These are phyloP conservation scores for Suillus spraguei DNA, from an alignment of 768 basidiomycete species.

Conservation along the genomic window DNA sequence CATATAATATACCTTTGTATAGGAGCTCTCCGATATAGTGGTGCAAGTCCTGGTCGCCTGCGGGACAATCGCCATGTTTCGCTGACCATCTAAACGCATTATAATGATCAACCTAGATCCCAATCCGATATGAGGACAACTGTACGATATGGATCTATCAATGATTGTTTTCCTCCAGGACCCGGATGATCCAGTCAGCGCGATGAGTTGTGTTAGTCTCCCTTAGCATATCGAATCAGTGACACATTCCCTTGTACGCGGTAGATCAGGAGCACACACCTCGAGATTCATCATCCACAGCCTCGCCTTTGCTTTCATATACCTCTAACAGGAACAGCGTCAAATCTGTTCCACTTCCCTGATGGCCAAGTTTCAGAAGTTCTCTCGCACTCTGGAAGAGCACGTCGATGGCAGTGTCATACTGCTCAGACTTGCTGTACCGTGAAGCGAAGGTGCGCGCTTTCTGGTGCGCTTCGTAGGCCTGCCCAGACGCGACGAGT, in stretches of 20 bases:
- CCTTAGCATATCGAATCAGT: conserved; percentile 45
- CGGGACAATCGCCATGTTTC: conserved; percentile 74
- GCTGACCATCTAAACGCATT: conserved; percentile 74
- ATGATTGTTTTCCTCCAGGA: conserved; percentile 91
- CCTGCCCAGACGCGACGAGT: conserved; percentile 67
- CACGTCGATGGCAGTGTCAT: conserved; percentile 88
- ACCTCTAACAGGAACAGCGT: conserved; percentile 79
- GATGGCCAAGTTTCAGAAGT: conserved; percentile 84
- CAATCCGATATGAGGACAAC: conserved; percentile 19
- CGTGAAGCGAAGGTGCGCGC: conserved; percentile 93
- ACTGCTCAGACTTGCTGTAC: conserved; percentile 78
- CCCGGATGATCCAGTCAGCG: conserved; percentile 76
- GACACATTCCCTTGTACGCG: conserved; percentile 16
- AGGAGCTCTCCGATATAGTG: conserved; percentile 90
- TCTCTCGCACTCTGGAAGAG: conserved; percentile 90
- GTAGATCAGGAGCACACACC: conserved; percentile 49
- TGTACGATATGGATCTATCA: conserved; percentile 82
- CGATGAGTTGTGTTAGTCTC: conserved; percentile 89
- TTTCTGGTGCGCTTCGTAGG: conserved; percentile 96
- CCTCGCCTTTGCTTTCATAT: conserved; percentile 74
- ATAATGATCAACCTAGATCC: conserved; percentile 19
- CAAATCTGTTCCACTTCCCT: conserved; percentile 90
- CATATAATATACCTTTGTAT: conserved; percentile 64
- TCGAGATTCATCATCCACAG: conserved; percentile 75
- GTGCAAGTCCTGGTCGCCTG: conserved; percentile 87